Base-by-base conservation (phyloP, 306 rosid species). In the Corylus avellana region DNA sequence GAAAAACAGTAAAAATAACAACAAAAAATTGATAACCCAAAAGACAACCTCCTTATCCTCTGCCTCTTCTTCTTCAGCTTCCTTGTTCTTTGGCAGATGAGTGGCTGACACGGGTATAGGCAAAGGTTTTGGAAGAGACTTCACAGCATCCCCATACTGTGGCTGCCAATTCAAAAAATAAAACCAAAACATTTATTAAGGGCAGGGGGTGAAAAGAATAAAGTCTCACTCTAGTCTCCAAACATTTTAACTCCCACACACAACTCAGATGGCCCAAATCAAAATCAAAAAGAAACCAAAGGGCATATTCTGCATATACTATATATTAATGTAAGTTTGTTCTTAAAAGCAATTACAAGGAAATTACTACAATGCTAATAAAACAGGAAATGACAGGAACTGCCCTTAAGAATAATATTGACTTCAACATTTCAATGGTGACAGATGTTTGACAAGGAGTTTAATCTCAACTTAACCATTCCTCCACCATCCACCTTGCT, bases 101-200 rank as follows among this genome's bases (percentile, higher is more conserved):
- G 67, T 80, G 74, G 81, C 83, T 76, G 82, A 86, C 78, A 76
- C 67, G 11, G 87, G 75, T 17, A 89, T 77, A 71, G 97, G 94
- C 73, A 71, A 87, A 64, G 99, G 96, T 78, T 88, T 89, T 12
- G 99, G 99, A 81, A 95, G 94, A 69, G 90, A 74, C 77, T 83
- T 90, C 29, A 79, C 83, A 77, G 74, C 77, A 72, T 89, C n/a
- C 89, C 84, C 86, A 79, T 85, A 86, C 44, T 37, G 91, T 79
- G 86, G 88, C 99, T 95, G 91, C 84, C 82, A 84, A 81, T 58
- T 46, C 37, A 16, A 51, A 35, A 32, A 61, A 29, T 48, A 77
- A 79, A 70, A 12, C 64, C 9, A 62, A 53, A 16, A 17, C 47
- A 64, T 32, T 56, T 56, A 10, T 56, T 20, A 18, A 11, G 61